These are phyloP conservation scores for Cutaneotrichosporon cavernicola DNA, from an alignment of 1,284 basidiomycete species.

Conservation along the genomic window DNA sequence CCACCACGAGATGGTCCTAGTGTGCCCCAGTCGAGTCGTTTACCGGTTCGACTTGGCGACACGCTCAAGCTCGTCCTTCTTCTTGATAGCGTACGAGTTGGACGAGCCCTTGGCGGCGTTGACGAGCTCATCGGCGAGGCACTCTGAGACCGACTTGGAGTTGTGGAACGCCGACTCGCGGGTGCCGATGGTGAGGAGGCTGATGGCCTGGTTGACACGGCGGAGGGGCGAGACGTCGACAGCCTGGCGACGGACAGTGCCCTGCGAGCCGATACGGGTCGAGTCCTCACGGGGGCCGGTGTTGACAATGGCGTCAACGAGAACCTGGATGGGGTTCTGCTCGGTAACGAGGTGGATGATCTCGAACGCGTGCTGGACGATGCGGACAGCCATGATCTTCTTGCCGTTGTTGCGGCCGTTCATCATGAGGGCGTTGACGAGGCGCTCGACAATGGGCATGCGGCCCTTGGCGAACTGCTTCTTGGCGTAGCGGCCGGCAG, in stretches of 20 bases:
- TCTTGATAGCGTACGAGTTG: slow-evolving; percentile 97
- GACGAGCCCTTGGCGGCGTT: slow-evolving; percentile 99
- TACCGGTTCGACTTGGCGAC: slow-evolving; percentile 99
- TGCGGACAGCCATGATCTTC: slow-evolving; percentile 98
- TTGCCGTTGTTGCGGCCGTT: slow-evolving; percentile 99
- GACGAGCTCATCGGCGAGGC: slow-evolving; percentile 99
- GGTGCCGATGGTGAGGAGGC: slow-evolving; percentile 93
- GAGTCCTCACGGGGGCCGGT: slow-evolving; percentile 99
- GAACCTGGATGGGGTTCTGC: slow-evolving; percentile 98
- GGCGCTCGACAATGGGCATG: slow-evolving; percentile 99
- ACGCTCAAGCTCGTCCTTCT: slow-evolving; percentile 82
- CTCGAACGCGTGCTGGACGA: slow-evolving; percentile 99
- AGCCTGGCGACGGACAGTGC: slow-evolving; percentile 98
- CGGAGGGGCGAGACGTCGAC: slow-evolving; percentile 99
- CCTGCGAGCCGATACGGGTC: slow-evolving; percentile 99
- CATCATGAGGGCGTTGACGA: slow-evolving; percentile 99
- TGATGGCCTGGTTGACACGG: slow-evolving; percentile 95
- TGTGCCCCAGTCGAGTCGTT: slow-evolving; percentile 38
- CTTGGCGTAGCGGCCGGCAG: slow-evolving; percentile 97
- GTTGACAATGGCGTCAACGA: slow-evolving; percentile 98
- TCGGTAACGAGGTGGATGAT: slow-evolving; percentile 99
- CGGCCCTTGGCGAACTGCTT: slow-evolving; percentile 99
- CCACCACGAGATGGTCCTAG: not conserved
- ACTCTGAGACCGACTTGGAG: slow-evolving; percentile 98
- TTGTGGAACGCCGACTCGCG: slow-evolving; percentile 99